These are phyloP conservation scores for Fomitiporia mediterranea DNA, from an alignment of 1,284 basidiomycete genomes.

Conservation along the genomic window DNA sequence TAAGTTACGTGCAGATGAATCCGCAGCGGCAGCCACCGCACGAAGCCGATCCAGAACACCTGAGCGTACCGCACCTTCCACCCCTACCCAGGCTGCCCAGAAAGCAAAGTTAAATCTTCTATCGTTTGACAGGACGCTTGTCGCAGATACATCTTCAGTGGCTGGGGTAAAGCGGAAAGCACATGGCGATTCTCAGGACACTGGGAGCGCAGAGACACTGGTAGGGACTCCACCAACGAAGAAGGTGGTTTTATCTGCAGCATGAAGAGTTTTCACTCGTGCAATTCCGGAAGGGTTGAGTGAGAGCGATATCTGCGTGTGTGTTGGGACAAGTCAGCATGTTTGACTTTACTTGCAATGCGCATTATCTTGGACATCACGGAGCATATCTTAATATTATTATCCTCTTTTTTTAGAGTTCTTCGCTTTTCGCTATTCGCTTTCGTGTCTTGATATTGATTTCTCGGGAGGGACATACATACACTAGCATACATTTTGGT, in stretches of 20 bases:
- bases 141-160: slow-evolving; percentile 2
- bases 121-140: slow-evolving; percentile 19
- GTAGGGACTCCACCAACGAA: slow-evolving; percentile 24
- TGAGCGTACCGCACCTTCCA: slow-evolving; percentile 39
- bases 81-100: slow-evolving; percentile 19
- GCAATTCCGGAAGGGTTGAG: not conserved
- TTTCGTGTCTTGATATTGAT: too few species aligned
- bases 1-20: slow-evolving; percentile 50
- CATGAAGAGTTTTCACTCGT: not conserved
- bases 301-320: not conserved
- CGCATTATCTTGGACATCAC: slow-evolving; percentile 1
- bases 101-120: slow-evolving; percentile 18
- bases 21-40: slow-evolving; percentile 22
- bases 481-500: slow-evolving; percentile 11
- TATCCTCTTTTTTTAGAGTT: not conserved
- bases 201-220: slow-evolving; percentile 8
- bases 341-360: not conserved
- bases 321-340: not conserved
- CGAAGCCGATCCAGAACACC: slow-evolving; percentile 67
- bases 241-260: slow-evolving; percentile 18
- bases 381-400: not conserved
- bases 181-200: slow-evolving; percentile 23
- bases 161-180: slow-evolving; percentile 30
- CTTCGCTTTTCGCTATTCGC: slow-evolving; percentile 10
- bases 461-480: slow-evolving; percentile 6